Base-by-base conservation (phyloP, 768 basidiomycete species). In the Trichaptum fuscoviolaceum region DNA sequence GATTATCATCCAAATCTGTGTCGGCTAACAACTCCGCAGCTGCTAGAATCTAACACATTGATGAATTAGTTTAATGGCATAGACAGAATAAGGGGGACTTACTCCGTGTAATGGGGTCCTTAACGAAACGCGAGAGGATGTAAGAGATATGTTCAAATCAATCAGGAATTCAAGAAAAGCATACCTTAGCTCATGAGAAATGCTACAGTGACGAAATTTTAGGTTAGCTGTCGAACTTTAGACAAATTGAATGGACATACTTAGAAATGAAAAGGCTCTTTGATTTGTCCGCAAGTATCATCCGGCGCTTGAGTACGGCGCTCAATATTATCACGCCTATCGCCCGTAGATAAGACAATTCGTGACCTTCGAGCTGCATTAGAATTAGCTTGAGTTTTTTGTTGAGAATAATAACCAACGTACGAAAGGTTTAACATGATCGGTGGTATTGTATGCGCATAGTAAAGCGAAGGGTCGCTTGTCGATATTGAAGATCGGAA, bases 251-350 rank as follows among this genome's bases (percentile, higher is more conserved):
- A 25, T 25, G 7, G 15, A 71, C 86, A 58, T 64, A 92, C 92
- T 96, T 95, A 15, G 93, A 95, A 67, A 96, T 96, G 77, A 96
- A 96, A 58, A 93, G 75, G 69, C 90, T 88, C 77, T 96, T 97
- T 0, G 95, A 91, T 73, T 96, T 96, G 75, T 98, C 96, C 20
- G 96, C 96, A 2, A 96, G 82, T 42, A 93, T 89, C 93, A 97
- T 96, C 26, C 94, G 81, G 65, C 93, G 85, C 75, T 97, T 96
- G 61, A 97, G 82, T 7, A 96, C 93, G 12, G 95, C 95, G 35
- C 93, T 95, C 36, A 97, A 82, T 63, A 97, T 96, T 68, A 97
- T 95, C 35, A 97, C 94, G 63, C 93, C 93, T 69, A 96, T 95
- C 20, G 95, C 95, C 57, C 95, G 87, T 64, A 96, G 76, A 76